Percentiles rank a stretch among this genome's conserved stretches.
Conservation (phyloP, 768 basidiomycete genomes). For the Hericium coralloides region DNA sequence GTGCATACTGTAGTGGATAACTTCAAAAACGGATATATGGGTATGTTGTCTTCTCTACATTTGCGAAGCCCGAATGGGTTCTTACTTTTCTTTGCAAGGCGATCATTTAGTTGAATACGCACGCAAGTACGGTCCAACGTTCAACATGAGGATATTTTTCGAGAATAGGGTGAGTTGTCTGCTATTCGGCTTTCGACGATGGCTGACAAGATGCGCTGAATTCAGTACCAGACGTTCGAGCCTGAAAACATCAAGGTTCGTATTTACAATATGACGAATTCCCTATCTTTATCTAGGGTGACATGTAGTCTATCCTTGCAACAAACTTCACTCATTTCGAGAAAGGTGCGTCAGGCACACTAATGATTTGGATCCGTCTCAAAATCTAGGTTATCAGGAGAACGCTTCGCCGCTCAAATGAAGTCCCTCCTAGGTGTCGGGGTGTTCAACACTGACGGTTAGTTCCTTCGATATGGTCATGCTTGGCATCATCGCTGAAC, state of each 20-base stretch:
- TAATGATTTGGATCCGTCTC: not conserved
- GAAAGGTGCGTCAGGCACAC: not conserved
- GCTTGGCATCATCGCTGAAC: no score
- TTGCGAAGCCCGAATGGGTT: not conserved
- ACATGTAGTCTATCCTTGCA: not conserved
- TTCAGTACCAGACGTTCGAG: not conserved
- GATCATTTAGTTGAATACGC: not conserved
- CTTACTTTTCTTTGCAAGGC: not conserved
- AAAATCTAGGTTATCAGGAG: not conserved
- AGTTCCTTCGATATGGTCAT: slow-evolving; percentile 1
- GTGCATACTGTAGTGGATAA: not conserved
- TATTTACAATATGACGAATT: not conserved
- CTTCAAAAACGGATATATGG: not conserved
- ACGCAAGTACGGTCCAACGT: not conserved
- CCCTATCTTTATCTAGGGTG: not conserved
- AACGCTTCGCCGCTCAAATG: not conserved
- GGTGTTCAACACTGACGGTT: slow-evolving; percentile 44
- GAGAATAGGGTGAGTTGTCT: not conserved
- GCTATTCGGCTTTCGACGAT: not conserved
- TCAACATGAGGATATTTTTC: not conserved
- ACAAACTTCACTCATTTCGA: not conserved
- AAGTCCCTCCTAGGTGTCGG: slow-evolving; percentile 34
- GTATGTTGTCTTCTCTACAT: not conserved
- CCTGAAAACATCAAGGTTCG: slow-evolving; percentile 1
- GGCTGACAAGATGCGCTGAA: not conserved